Base-by-base conservation (phyloP, 2,329 filamentous ascomycete genomes). In the Aspergillus quadrilineatus region DNA sequence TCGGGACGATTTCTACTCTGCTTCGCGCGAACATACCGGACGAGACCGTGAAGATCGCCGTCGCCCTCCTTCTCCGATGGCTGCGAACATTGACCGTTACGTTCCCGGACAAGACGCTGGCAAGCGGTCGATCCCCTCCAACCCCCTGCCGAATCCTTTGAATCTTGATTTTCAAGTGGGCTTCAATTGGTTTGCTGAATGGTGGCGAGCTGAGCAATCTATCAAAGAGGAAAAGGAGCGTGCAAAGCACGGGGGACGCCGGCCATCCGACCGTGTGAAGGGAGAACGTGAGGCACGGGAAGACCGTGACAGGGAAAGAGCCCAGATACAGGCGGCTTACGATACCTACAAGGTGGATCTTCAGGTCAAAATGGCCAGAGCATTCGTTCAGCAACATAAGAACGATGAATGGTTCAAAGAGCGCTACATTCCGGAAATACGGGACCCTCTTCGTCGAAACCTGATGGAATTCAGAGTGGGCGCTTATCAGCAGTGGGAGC, bases 341-440 rank as follows among this genome's bases (percentile, higher is more conserved):
- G 85, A 87, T 65, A 72, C 79, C 41, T 88, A 88, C 76, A 88
- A 88, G 69, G 81, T 83, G 65, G 84, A 86, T 57, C 75, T 87
- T 9, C 85, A 87, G 63, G 77, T 85, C 36, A 82, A 83, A 63
- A 93, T 96, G 88, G 92, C 94, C 0, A 87, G 92, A 62, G 81
- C 84, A 1, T 99, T 99, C 71, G 94, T 99, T 42, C 85, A 88
- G 49, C 89, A 92, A 65, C 94, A 99, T 75, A 96, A 96, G 72
- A 86, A 87, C 43, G 94, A 99, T 73, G 93, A 99, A 71, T 99
- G 94, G 94, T 99, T 99, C 77, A 90, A 88, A 65, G 94, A 99
- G 75, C 87, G 91, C 70, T 99, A 99, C 67, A 87, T 95, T 30
- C 85, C 90, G 1, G 90, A 94, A 64, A 85, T 93, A 53, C 83